A percentile compares a stretch with the other conserved stretches of the same genome.
These are phyloP conservation scores for Plasmodium gonderi DNA, from an alignment of 169 alveolate genomes.

Conservation along the genomic window DNA sequence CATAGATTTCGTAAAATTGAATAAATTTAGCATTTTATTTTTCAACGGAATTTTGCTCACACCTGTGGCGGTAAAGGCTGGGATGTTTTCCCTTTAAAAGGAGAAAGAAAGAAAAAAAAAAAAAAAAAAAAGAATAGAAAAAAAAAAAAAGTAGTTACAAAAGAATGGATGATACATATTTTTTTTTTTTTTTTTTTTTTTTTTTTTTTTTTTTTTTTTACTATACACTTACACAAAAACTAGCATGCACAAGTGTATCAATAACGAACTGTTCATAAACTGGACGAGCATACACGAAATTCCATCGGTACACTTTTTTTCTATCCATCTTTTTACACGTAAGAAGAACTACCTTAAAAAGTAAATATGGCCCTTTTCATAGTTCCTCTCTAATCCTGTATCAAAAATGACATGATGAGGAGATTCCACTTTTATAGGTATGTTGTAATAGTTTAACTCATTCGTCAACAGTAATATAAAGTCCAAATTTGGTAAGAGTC, in stretches of 20 bases:
- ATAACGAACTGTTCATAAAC: too few species aligned
- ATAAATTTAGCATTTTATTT: conserved; percentile 37
- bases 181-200: background rate
- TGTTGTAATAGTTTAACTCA: conserved; percentile 34
- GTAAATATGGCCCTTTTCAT: conserved; percentile 60
- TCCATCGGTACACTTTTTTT: too few species aligned
- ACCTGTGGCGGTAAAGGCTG: conserved; percentile 62
- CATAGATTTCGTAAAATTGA: conserved; percentile 36
- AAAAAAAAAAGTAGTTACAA: background rate
- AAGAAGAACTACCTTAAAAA: conserved; percentile 36
- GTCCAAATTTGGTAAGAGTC: conserved; percentile 64
- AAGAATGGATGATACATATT: background rate
- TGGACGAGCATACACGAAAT: too few species aligned
- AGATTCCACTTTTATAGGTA: conserved; percentile 52
- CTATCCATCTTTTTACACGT: background rate
- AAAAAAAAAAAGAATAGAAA: background rate
- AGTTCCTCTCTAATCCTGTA: conserved; percentile 50
- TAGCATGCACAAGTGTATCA: too few species aligned
- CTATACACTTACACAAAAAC: background rate
- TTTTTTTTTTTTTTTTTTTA: background rate
- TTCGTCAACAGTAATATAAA: conserved; percentile 38
- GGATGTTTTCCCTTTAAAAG: conserved; percentile 56
- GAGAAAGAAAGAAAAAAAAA: background rate
- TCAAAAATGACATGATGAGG: conserved; percentile 17
- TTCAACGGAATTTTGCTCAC: conserved; percentile 38